Base-by-base conservation (phyloP, 768 basidiomycete genomes). In the Pseudohyphozyma bogoriensis region DNA sequence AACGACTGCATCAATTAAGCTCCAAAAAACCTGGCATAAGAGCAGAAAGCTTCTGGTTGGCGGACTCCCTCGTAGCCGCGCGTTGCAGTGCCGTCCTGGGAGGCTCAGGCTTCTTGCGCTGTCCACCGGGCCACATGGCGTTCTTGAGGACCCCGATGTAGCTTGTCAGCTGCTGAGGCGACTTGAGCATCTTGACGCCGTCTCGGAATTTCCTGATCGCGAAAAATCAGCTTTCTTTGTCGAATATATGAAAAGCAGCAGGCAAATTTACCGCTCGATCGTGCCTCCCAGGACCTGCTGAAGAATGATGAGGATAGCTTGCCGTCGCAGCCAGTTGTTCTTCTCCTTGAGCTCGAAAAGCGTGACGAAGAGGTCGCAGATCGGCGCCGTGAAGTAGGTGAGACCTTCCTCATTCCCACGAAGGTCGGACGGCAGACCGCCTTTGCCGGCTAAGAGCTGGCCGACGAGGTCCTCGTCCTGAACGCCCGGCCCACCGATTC, bases 251-350 rank as follows among this genome's bases (percentile, higher is more conserved):
- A 3, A n/a, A 6, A 44, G 50, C 0, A 28, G 12, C 33, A 31
- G 3, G 7, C 7, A 33, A 0, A 73, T 81, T 68, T 55, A 93
- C 93, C 90, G 79, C 74, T 99, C 95, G 68, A 97, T 90, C 0
- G 95, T 96, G 18, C 88, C 87, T 15, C 92, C 93, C 4, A 99
- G 79, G 5, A 97, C 84, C 71, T 97, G 93, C 72, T 97, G 95
- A 53, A 97, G 75, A 60, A 97, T 91, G 54, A 97, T 89, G 18
- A 97, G 87, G 67, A 95, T 89, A 3, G 95, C 92, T 72, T 97
- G 95, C 24, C 89, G 78, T 55, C 93, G 80, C 31, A 97, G 77
- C 95, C 95, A 99, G 68, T 93, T 95, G 69, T 92, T 91, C 74
- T 88, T 85, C 78, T 89, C 90, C 75, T 95, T 84, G 22, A 97